A percentile compares a stretch with the other conserved stretches of the same genome.
Conservation (phyloP, 345 rosid genomes). For the Bruguiera parviflora region DNA sequence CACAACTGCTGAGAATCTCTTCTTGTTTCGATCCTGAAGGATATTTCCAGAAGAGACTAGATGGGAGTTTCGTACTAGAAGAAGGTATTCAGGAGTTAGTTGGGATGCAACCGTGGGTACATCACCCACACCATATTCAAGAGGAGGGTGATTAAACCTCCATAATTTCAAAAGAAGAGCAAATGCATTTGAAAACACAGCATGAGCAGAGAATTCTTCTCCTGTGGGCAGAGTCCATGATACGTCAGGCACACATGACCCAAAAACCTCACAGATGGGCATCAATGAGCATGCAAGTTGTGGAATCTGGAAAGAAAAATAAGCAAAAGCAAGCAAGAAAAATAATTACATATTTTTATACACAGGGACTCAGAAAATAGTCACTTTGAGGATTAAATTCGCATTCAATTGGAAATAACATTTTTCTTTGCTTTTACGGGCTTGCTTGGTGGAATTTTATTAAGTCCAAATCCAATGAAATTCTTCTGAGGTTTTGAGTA, state of each 20-base stretch:
- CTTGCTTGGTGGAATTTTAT: too few relatives aligned
- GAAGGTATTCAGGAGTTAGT: constrained; percentile 74
- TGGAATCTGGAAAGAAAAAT: constrained; percentile 57
- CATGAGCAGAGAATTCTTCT: constrained; percentile 68
- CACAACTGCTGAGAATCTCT: constrained; percentile 51
- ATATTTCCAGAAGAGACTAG: constrained; percentile 55
- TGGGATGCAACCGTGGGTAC: constrained; percentile 68
- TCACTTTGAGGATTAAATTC: too few relatives aligned
- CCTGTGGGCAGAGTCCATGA: constrained; percentile 77
- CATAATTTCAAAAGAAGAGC: constrained; percentile 80
- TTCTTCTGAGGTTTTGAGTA: too few relatives aligned
- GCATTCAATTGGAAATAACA: too few relatives aligned
- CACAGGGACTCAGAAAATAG: too few relatives aligned
- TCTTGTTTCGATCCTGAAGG: constrained; percentile 20
- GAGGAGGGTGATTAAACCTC: constrained; percentile 84
- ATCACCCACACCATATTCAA: constrained; percentile 73
- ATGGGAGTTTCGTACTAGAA: constrained; percentile 74
- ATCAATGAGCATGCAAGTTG: constrained; percentile 83
- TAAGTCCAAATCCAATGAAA: too few relatives aligned
- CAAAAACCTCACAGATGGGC: constrained; percentile 95
- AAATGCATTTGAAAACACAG: constrained; percentile 86
- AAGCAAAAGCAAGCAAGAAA: background rate
- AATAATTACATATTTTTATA: too few relatives aligned
- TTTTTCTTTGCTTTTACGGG: too few relatives aligned
- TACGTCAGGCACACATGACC: constrained; percentile 58